Evolutionary conservation across 768 basidiomycete genomes (phyloP).

Genomic region (Pilatotrama ljubarskyi): DNA sequence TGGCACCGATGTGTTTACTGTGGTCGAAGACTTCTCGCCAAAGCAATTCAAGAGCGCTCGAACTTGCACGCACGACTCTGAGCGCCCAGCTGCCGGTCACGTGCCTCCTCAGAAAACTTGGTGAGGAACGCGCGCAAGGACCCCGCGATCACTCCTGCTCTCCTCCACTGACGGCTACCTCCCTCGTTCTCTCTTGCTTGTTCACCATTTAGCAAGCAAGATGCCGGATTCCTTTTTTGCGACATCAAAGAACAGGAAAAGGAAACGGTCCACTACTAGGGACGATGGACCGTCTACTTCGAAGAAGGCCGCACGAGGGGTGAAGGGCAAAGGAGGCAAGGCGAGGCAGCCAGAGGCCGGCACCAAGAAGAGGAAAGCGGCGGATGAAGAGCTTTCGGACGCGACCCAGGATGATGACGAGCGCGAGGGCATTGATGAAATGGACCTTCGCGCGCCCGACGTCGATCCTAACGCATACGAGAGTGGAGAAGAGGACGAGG

Average conservation of each 20-base stretch:
- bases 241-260: constrained; percentile 57
- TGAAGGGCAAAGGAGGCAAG: constrained; percentile 28
- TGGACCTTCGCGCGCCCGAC: constrained; percentile 65
- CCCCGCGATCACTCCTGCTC: not conserved
- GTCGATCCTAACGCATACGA: constrained; percentile 49
- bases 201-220: not conserved
- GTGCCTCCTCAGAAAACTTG: constrained; percentile 3
- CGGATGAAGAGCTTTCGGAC: constrained; percentile 73
- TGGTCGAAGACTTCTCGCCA: too few species aligned
- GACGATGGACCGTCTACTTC: constrained; percentile 35
- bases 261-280: constrained; percentile 49
- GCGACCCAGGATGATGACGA: constrained; percentile 53
- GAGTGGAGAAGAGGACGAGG: constrained; percentile 81
- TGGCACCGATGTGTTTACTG: too few species aligned
- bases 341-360: constrained; percentile 27
- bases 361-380: constrained; percentile 9
- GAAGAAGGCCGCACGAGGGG: constrained; percentile 23
- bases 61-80: too few species aligned
- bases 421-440: constrained; percentile 58
- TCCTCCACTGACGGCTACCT: not conserved
- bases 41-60: too few species aligned
- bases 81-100: too few species aligned
- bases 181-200: not conserved
- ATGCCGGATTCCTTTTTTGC: constrained; percentile 90
- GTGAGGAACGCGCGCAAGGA: not conserved